phyloP scores from a whole-genome alignment of 2,329 filamentous ascomycete species.

The Monosporascus sp. region DNA sequence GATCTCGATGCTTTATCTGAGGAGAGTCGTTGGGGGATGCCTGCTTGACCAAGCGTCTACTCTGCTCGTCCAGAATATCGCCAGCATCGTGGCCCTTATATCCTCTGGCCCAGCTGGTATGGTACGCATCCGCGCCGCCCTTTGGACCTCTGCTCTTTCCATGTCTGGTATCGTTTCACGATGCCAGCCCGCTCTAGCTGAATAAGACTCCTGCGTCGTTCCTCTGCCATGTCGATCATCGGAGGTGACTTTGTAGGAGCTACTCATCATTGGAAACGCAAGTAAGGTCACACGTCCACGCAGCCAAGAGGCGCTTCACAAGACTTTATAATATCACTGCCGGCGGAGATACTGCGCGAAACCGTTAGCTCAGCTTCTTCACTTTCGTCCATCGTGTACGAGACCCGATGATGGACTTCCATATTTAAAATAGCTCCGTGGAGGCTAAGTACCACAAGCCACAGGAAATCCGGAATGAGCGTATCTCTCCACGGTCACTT shows the following conservation, averaged over 20 bases:
- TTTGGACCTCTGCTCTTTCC: conserved; percentile 1
- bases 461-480: not conserved
- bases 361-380: conserved; percentile 7
- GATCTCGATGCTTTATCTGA: not conserved
- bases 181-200: not conserved
- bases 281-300: not conserved
- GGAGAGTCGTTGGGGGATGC: not conserved
- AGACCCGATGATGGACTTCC: conserved; percentile 5
- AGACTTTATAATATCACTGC: conserved; percentile 1
- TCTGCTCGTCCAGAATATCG: not conserved
- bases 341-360: conserved; percentile 5
- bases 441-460: not conserved
- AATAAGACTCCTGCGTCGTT: not conserved
- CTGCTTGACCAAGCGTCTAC: not conserved
- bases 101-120: conserved; percentile 3
- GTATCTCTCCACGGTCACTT: not conserved
- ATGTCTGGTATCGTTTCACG: conserved; percentile 3
- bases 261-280: not conserved
- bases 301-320: conserved; percentile 3
- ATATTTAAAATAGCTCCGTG: conserved; percentile 2
- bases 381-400: conserved; percentile 1
- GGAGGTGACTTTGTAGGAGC: not conserved
- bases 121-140: not conserved
- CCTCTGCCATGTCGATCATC: not conserved
- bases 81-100: conserved; percentile 1